phyloP scores from a whole-genome alignment of 192 early-diverging fungal genomes.

The Funneliformis mosseae region DNA sequence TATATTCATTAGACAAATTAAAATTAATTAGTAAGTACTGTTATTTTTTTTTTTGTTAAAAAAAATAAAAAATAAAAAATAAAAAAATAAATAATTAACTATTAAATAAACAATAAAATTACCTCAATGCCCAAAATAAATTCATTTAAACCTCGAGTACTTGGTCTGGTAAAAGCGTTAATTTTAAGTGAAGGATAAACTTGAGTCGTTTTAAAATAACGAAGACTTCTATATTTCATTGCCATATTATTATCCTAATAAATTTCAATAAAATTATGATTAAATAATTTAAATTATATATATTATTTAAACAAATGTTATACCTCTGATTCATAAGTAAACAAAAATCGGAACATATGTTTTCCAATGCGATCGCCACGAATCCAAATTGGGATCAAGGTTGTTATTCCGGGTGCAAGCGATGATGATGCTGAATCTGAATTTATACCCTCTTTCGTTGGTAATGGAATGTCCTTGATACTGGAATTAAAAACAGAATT shows the following conservation, averaged over 20 bases:
- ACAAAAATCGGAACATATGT: conserved; percentile 76
- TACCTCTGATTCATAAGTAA: conserved; percentile 81
- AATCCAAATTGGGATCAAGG: conserved; percentile 83
- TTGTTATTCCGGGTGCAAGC: conserved; percentile 69
- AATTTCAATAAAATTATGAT: conserved; percentile 32
- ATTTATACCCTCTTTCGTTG: conserved; percentile 34
- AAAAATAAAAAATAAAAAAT: not conserved
- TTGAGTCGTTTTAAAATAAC: conserved; percentile 58
- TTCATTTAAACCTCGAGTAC: conserved; percentile 72
- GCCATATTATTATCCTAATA: conserved; percentile 55
- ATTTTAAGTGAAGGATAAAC: conserved; percentile 89
- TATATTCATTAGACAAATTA: conserved; percentile 44
- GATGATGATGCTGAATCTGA: conserved; percentile 37
- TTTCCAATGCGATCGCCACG: conserved; percentile 91
- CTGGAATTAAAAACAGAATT: conserved; percentile 62
- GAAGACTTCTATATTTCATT: conserved; percentile 67
- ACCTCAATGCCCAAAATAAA: conserved; percentile 94
- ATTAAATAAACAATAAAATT: not conserved
- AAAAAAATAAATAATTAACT: conserved; percentile 8
- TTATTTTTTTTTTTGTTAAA: conserved; percentile 41
- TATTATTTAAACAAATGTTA: not conserved
- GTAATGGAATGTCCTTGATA: conserved; percentile 53
- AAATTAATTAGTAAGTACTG: conserved; percentile 38
- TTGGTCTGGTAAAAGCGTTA: conserved; percentile 91
- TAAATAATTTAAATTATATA: not conserved